Percentiles rank a stretch among this genome's conserved stretches.
phyloP scores from a whole-genome alignment of 257 asterid species.

The Fraxinus excelsior region DNA sequence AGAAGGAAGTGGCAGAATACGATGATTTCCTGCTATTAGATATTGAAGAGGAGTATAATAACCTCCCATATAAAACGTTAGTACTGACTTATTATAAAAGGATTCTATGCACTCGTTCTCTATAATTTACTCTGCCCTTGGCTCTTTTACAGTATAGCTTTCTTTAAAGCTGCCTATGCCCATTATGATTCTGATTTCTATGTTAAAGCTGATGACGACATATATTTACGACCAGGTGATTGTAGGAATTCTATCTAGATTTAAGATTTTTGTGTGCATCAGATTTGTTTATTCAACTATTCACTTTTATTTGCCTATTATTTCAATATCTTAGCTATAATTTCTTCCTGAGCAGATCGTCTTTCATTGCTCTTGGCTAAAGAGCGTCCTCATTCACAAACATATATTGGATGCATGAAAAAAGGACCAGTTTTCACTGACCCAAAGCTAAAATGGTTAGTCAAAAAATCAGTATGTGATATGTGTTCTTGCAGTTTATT shows the following conservation, averaged over 20 bases:
- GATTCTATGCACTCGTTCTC: conserved; percentile 19
- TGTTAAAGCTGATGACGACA: conserved; percentile 98
- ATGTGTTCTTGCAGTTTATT: neutral
- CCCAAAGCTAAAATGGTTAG: conserved; percentile 96
- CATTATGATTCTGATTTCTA: conserved; percentile 90
- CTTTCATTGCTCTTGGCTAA: conserved; percentile 93
- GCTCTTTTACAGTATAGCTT: conserved; percentile 68
- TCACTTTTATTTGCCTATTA: conserved; percentile 14
- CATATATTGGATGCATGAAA: conserved; percentile 98
- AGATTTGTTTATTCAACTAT: conserved; percentile 8
- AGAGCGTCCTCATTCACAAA: conserved; percentile 92
- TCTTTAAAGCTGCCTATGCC: conserved; percentile 96
- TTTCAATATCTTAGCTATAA: conserved; percentile 23
- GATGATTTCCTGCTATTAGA: conserved; percentile 94
- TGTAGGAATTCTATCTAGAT: conserved; percentile 18
- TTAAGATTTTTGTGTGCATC: neutral
- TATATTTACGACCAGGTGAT: conserved; percentile 90
- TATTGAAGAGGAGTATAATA: conserved; percentile 97
- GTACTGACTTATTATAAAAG: conserved; percentile 40
- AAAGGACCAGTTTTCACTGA: conserved; percentile 96
- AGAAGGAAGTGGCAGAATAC: conserved; percentile 72
- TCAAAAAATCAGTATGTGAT: conserved; percentile 16
- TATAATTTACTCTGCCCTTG: conserved; percentile 32
- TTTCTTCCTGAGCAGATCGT: conserved; percentile 59
- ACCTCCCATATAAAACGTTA: conserved; percentile 99